Base-by-base conservation (phyloP, 2,329 filamentous ascomycete genomes). In the Claviceps maximensis region DNA sequence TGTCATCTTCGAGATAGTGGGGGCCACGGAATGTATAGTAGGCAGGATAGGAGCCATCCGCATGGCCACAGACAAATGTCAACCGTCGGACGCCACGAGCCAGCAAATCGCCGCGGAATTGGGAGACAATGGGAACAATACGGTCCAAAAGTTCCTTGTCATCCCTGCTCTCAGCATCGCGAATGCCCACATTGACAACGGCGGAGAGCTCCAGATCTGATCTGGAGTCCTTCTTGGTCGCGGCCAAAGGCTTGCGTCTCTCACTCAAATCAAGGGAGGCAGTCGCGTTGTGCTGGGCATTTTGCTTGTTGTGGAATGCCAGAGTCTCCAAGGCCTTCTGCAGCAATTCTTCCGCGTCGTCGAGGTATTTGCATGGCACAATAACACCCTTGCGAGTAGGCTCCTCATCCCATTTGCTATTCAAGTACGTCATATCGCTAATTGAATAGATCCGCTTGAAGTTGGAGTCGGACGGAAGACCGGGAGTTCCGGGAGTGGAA, bases 11-110 rank as follows among this genome's bases (percentile, higher is more conserved):
- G 51, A 82, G 77, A 69, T 95, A 98, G 50, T 76, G 73, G 29
- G 93, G 91, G 6, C 91, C 91, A 67, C 93, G 86, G 88, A 97
- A 98, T 45, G 93, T 98, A 78, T 87, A 97, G 79, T 98, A 97
- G 48, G 88, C 89, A 23, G 91, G 93, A 69, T 97, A 95, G 15
- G 88, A 89, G 53, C 90, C 93, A 65, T 98, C 89, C 65, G 84
- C 89, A 74, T 88, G 89, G 53, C 93, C 93, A 65, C 90, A 96
- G 68, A 97, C 93, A 74, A 98, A 96, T 49, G 90, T 96, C 53
- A 98, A 73, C 60, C 93, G 87, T 58, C 93, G 89, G 49, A 98
- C 84, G 50, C 84, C 82, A 61, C 86, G 88, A 52, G 83, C 75
- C 27, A 90, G 72, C 25, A 98, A 78, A 62, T 98, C 93, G 1